phyloP scores from a whole-genome alignment of 179 eudicot species.

The Patellifolia procumbens region DNA sequence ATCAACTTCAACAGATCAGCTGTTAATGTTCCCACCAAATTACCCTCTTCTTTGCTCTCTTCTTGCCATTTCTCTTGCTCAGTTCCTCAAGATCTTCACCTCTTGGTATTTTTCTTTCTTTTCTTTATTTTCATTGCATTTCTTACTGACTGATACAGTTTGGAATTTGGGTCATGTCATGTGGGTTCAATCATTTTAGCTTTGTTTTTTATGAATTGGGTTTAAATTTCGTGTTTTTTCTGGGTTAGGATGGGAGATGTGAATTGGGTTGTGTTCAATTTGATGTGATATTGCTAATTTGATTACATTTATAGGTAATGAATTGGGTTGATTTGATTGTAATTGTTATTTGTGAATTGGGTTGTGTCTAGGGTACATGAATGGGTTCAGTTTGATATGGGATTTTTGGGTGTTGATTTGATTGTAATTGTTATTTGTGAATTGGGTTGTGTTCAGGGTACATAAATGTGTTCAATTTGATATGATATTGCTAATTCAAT shows the following conservation, averaged over 20 bases:
- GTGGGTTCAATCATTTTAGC: not conserved
- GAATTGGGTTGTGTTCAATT: not conserved
- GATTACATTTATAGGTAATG: too few species aligned
- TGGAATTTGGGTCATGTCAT: not conserved
- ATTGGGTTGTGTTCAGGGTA: conserved; percentile 4
- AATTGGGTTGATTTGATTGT: too few species aligned
- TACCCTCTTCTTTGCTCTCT: conserved; percentile 35
- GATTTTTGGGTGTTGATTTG: too few species aligned
- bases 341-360: conserved; percentile 11
- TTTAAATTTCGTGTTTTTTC: not conserved
- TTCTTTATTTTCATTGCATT: conserved; percentile 2
- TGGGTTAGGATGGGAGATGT: not conserved
- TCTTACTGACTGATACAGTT: not conserved
- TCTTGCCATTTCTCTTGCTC: conserved; percentile 32
- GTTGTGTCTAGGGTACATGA: not conserved
- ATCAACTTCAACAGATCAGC: conserved; percentile 11
- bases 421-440: too few species aligned
- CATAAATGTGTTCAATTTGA: not conserved
- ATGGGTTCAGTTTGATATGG: not conserved
- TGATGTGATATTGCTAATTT: too few species aligned
- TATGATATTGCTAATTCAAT: not conserved
- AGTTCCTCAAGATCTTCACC: conserved; percentile 41
- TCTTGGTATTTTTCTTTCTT: conserved; percentile 26
- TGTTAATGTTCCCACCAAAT: conserved; percentile 26
- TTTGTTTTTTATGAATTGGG: not conserved